Percentiles rank a stretch among this genome's conserved stretches.
These are phyloP conservation scores for Fusarium torreyae DNA, from an alignment of 2,329 filamentous ascomycete species.

Conservation along the genomic window DNA sequence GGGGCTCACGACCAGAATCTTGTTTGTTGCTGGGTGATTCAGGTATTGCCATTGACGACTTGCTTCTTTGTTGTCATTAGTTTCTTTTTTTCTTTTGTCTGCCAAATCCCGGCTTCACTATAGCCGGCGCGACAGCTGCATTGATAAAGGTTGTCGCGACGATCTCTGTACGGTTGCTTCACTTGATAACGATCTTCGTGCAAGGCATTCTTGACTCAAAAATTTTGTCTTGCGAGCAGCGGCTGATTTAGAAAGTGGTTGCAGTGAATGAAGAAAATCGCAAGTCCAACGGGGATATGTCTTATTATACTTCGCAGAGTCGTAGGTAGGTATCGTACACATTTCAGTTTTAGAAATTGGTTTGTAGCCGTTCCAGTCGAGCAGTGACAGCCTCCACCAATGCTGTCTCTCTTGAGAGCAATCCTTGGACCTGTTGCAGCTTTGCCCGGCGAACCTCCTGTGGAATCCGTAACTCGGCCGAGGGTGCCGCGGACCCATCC, in stretches of 20 bases:
- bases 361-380: slow-evolving; percentile 71
- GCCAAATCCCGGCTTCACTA: not conserved
- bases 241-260: not conserved
- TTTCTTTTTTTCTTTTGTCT: slow-evolving; percentile 12
- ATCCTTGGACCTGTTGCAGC: slow-evolving; percentile 72
- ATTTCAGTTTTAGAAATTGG: slow-evolving; percentile 40
- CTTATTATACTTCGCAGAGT: slow-evolving; percentile 34
- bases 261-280: slow-evolving; percentile 8
- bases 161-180: slow-evolving; percentile 22
- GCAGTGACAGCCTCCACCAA: slow-evolving; percentile 77
- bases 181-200: not conserved
- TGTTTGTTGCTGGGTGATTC: not conserved
- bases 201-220: not conserved
- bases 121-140: not conserved
- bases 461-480: slow-evolving; percentile 67
- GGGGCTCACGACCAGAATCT: not conserved
- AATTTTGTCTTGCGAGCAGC: slow-evolving; percentile 1
- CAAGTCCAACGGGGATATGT: slow-evolving; percentile 18
- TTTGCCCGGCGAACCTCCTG: slow-evolving; percentile 74
- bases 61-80: not conserved
- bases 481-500: slow-evolving; percentile 50
- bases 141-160: slow-evolving; percentile 2
- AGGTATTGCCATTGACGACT: not conserved
- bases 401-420: slow-evolving; percentile 77
- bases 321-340: slow-evolving; percentile 46